A percentile compares a stretch with the other conserved stretches of the same genome.
phyloP scores from a whole-genome alignment of 805 yeast genomes.

The Wickerhamiella occidentalis region DNA sequence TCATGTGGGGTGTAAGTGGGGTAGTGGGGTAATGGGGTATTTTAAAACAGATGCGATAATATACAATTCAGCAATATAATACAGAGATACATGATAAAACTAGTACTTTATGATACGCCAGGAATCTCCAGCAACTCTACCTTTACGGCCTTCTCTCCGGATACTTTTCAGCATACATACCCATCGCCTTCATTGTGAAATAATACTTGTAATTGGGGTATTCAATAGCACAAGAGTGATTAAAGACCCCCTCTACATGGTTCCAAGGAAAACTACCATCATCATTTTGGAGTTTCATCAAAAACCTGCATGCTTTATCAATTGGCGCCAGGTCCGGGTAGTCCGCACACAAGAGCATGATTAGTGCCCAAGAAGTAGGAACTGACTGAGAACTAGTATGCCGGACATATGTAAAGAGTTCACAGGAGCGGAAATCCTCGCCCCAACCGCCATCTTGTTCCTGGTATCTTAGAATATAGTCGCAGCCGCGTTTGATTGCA shows the following conservation, averaged over 20 bases:
- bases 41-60: not conserved
- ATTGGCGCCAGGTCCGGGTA: constrained; percentile 63
- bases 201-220: constrained; percentile 86
- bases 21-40: not conserved
- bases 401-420: constrained; percentile 62
- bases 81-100: not conserved
- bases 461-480: constrained; percentile 65
- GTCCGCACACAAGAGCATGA: constrained; percentile 66
- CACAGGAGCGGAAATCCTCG: constrained; percentile 84
- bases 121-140: too few species aligned
- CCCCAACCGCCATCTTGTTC: constrained; percentile 95
- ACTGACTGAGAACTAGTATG: constrained; percentile 55
- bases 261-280: constrained; percentile 83
- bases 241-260: constrained; percentile 89
- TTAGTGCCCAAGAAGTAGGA: constrained; percentile 86
- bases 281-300: constrained; percentile 52
- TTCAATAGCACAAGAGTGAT: constrained; percentile 88
- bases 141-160: not conserved
- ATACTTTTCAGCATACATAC: constrained; percentile 39
- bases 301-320: constrained; percentile 45
- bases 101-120: too few species aligned
- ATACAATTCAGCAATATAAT: not conserved
- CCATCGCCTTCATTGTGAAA: constrained; percentile 88
- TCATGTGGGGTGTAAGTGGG: not conserved
- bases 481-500: constrained; percentile 65